Conservation (phyloP, 192 early-diverging fungal species). For the Coemansia sp. region DNA sequence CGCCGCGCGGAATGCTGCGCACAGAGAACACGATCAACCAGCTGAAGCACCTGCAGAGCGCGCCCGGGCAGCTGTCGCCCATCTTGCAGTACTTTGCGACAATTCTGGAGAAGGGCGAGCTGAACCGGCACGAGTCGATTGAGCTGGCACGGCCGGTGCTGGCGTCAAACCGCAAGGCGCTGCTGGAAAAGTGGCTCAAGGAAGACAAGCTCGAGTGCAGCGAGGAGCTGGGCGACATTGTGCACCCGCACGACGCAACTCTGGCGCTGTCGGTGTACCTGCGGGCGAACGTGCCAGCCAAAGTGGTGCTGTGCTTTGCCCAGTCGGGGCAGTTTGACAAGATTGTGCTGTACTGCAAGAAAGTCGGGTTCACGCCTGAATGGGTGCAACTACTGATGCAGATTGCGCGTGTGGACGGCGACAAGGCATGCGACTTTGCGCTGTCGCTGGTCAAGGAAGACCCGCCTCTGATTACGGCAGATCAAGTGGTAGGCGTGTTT, state of each 20-base stretch:
- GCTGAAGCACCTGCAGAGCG: slow-evolving; percentile 79
- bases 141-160: slow-evolving; percentile 91
- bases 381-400: slow-evolving; percentile 86
- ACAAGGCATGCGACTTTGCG: slow-evolving; percentile 94
- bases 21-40: slow-evolving; percentile 92
- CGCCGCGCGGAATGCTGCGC: slow-evolving; percentile 92
- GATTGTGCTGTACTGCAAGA: slow-evolving; percentile 92
- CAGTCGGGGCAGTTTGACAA: slow-evolving; percentile 95
- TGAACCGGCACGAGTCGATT: slow-evolving; percentile 94
- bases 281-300: slow-evolving; percentile 88
- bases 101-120: slow-evolving; percentile 86
- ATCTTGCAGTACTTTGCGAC: slow-evolving; percentile 98
- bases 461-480: slow-evolving; percentile 75
- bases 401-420: slow-evolving; percentile 86
- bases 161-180: slow-evolving; percentile 82
- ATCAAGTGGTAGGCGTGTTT: slow-evolving; percentile 93
- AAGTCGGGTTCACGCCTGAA: slow-evolving; percentile 90
- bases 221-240: slow-evolving; percentile 97
- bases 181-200: slow-evolving; percentile 98
- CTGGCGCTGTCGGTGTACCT: slow-evolving; percentile 93
- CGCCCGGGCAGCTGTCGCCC: slow-evolving; percentile 78
- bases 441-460: slow-evolving; percentile 77
- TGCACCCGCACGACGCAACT: slow-evolving; percentile 86
- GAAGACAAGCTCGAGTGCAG: slow-evolving; percentile 98
- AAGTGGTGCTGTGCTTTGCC: slow-evolving; percentile 95